phyloP scores from a whole-genome alignment of 768 basidiomycete species.

The Xerocomellus chrysenteron region DNA sequence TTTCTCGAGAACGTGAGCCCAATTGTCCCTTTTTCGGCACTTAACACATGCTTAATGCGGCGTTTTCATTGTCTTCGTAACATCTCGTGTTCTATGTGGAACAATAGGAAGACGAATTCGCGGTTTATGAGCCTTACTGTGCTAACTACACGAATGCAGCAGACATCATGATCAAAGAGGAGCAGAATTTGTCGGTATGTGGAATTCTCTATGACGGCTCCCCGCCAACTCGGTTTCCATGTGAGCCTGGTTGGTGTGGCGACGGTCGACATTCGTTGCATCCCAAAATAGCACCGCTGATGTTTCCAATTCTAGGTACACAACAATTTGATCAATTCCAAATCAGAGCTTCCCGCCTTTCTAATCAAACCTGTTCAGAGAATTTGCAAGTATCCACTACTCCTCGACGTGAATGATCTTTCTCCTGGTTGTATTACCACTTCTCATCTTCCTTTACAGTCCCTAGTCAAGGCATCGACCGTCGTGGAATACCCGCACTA shows the following conservation, averaged over 20 bases:
- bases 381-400: constrained; percentile 96
- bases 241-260: constrained; percentile 25
- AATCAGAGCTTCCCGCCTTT: constrained; percentile 92
- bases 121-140: constrained; percentile 96
- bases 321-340: constrained; percentile 84
- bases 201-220: neutral
- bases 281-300: constrained; percentile 25
- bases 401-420: constrained; percentile 71
- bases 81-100: constrained; percentile 19
- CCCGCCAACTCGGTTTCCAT: constrained; percentile 14
- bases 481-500: constrained; percentile 63
- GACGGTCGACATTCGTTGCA: constrained; percentile 12
- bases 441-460: constrained; percentile 40
- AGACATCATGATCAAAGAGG: constrained; percentile 81
- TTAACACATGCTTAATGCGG: constrained; percentile 37
- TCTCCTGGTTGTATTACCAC: constrained; percentile 9
- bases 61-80: constrained; percentile 42
- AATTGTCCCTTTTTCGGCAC: constrained; percentile 8
- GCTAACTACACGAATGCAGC: constrained; percentile 89
- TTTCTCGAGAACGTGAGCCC: constrained; percentile 78
- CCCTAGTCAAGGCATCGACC: constrained; percentile 70
- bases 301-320: constrained; percentile 49
- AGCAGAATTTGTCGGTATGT: constrained; percentile 83
- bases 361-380: constrained; percentile 98
- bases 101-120: constrained; percentile 93